Evolutionary conservation across 2,329 filamentous ascomycete genomes (phyloP).

Genomic region (Bipolaris bicolor): DNA sequence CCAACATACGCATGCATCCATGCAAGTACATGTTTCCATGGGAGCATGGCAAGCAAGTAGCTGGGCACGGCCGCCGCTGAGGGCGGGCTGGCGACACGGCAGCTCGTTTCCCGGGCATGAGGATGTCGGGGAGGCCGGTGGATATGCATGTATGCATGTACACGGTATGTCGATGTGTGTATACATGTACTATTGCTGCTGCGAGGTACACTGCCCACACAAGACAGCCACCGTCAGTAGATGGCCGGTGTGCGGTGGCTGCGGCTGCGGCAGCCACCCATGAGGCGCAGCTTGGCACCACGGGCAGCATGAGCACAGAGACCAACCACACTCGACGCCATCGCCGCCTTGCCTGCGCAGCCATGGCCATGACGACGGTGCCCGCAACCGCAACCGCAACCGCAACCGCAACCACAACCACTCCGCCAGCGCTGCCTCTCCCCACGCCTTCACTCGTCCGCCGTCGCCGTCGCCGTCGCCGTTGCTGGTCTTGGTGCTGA

Average conservation of each 20-base stretch:
- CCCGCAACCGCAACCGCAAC: neutral
- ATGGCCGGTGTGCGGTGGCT: too few relatives aligned
- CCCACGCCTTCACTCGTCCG: neutral
- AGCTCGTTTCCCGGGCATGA: too few relatives aligned
- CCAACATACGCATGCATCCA: neutral
- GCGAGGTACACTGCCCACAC: too few relatives aligned
- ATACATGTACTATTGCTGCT: neutral
- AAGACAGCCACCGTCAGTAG: too few relatives aligned
- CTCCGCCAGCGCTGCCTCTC: neutral
- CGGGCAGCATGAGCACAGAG: too few relatives aligned
- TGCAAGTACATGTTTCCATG: too few relatives aligned
- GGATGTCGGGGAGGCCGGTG: neutral
- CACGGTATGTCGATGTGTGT: neutral
- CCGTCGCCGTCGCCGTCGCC: neutral
- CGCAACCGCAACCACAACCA: neutral
- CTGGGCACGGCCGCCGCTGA: too few relatives aligned
- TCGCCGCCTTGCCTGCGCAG: neutral
- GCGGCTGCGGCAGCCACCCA: too few relatives aligned
- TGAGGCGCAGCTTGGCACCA: too few relatives aligned
- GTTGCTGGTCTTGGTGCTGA: too few relatives aligned
- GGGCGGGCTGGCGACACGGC: too few relatives aligned
- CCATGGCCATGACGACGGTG: neutral
- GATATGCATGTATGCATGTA: neutral
- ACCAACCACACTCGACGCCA: neutral
- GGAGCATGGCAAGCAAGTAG: too few relatives aligned